Evolutionary conservation across 176 grass and related monocot species (phyloP).

Genomic region (Areca catechu): DNA sequence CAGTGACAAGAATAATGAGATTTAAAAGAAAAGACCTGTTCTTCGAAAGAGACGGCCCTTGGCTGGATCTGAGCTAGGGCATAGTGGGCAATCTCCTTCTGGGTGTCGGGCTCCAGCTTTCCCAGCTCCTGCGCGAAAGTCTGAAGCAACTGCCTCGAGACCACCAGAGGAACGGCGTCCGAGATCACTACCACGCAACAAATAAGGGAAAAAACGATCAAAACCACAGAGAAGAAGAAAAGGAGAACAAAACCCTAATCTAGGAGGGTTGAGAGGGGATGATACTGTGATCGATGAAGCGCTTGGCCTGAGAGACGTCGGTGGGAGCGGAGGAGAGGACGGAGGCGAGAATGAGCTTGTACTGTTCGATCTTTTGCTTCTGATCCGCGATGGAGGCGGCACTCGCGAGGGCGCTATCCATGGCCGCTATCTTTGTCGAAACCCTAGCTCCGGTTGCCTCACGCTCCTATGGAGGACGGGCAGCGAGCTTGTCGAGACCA

Average conservation of each 20-base stretch:
- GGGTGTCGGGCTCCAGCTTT: constrained; percentile 62
- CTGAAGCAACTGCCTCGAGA: constrained; percentile 90
- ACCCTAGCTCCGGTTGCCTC: constrained; percentile 3
- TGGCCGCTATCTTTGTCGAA: constrained; percentile 12
- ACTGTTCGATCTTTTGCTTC: constrained; percentile 97
- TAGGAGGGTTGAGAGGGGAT: neutral
- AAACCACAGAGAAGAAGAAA: neutral
- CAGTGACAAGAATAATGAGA: neutral
- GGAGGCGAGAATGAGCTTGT: constrained; percentile 88
- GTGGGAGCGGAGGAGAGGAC: constrained; percentile 64
- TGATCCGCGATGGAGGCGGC: constrained; percentile 70
- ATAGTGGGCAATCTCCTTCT: constrained; percentile 93
- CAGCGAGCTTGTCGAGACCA: too few species aligned
- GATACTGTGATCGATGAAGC: constrained; percentile 93
- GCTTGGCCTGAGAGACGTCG: constrained; percentile 80
- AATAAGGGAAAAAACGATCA: neutral
- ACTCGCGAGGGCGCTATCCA: constrained; percentile 67
- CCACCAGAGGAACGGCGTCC: constrained; percentile 88
- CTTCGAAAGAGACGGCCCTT: constrained; percentile 90
- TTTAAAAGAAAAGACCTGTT: constrained; percentile 50
- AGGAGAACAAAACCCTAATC: neutral
- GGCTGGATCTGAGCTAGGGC: constrained; percentile 94
- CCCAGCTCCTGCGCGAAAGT: constrained; percentile 89
- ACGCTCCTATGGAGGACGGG: neutral
- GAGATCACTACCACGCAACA: constrained; percentile 60